These are phyloP conservation scores for Allium sativum DNA, from an alignment of 106 monocot species.

Conservation along the genomic window DNA sequence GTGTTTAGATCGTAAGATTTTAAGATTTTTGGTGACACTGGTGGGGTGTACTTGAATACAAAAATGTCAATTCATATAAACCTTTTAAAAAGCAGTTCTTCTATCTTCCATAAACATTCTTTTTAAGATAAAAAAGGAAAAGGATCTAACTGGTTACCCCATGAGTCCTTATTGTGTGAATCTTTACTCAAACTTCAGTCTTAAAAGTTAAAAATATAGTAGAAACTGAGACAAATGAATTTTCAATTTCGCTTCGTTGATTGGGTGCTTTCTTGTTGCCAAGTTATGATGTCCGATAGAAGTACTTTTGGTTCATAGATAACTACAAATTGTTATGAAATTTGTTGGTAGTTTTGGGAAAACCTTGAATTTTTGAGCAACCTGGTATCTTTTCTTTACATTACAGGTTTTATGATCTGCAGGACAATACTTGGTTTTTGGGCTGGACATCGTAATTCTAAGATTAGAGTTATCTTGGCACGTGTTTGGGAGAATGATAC, in stretches of 20 bases:
- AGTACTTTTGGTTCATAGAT: not conserved
- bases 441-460: slow-evolving; percentile 97
- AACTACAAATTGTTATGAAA: not conserved
- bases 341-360: slow-evolving; percentile 14
- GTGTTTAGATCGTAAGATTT: too few species aligned
- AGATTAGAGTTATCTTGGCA: slow-evolving; percentile 92
- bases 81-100: too few species aligned
- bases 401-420: slow-evolving; percentile 9
- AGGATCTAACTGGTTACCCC: too few species aligned
- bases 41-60: too few species aligned
- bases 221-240: too few species aligned
- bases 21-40: too few species aligned
- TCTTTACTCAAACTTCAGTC: too few species aligned
- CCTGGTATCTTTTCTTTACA: not conserved
- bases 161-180: too few species aligned
- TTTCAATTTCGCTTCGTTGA: not conserved
- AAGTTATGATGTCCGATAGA: not conserved
- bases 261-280: not conserved
- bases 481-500: slow-evolving; percentile 96
- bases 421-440: slow-evolving; percentile 95
- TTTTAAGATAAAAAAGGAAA: too few species aligned
- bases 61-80: too few species aligned
- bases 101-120: too few species aligned
- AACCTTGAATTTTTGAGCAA: slow-evolving; percentile 1
- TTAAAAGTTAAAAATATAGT: too few species aligned